These are phyloP conservation scores for Colletotrichum zoysiae DNA, from an alignment of 2,329 filamentous ascomycete species.

Conservation along the genomic window DNA sequence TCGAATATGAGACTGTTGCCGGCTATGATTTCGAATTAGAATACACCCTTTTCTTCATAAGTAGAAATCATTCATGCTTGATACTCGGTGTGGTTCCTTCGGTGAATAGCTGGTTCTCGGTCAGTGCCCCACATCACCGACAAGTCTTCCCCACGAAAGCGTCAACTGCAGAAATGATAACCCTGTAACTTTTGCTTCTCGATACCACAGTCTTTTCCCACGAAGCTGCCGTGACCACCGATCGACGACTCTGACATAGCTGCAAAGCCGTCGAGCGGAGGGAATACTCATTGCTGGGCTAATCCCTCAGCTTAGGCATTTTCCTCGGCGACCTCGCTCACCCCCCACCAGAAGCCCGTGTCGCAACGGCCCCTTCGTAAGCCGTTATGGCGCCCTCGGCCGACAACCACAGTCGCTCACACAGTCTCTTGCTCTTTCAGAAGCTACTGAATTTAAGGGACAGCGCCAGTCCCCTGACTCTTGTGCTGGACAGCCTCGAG, in stretches of 20 bases:
- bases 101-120: conserved; percentile 4
- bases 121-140: conserved; percentile 39
- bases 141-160: conserved; percentile 36
- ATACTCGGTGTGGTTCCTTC: background rate
- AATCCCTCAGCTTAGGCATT: background rate
- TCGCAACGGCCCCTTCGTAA: background rate
- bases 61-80: background rate
- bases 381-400: conserved; percentile 65
- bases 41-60: background rate
- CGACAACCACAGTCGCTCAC: conserved; percentile 80
- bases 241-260: background rate
- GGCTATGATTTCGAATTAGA: accelerated
- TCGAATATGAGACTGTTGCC: background rate
- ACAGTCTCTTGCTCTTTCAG: conserved; percentile 86
- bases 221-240: background rate
- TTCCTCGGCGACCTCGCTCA: background rate
- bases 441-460: conserved; percentile 84
- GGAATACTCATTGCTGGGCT: background rate
- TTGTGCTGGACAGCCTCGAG: conserved; percentile 87
- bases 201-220: background rate
- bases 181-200: background rate
- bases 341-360: background rate
- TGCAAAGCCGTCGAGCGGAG: background rate
- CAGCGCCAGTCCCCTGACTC: conserved; percentile 85
- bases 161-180: conserved; percentile 12